Conservation (phyloP, 2,329 filamentous ascomycete genomes). For the Colletotrichum godetiae region DNA sequence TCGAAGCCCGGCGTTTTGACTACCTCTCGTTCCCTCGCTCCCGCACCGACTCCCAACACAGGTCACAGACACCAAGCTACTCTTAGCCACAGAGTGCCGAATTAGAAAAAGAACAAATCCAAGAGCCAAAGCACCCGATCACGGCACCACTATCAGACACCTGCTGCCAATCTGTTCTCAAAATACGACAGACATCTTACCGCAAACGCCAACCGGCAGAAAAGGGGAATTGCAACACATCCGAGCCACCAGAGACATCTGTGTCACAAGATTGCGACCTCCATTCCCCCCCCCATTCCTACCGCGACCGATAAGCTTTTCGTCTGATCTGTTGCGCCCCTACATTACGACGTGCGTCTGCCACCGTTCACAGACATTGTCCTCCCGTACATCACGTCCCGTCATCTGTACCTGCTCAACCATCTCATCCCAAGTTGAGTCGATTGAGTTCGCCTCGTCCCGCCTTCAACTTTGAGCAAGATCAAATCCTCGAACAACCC, state of each 20-base stretch:
- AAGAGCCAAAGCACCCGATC: not conserved
- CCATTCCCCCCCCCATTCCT: constrained; percentile 14
- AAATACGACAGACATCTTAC: constrained; percentile 4
- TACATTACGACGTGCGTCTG: constrained; percentile 17
- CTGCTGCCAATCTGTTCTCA: not conserved
- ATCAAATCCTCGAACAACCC: not conserved
- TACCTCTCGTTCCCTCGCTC: constrained; percentile 21
- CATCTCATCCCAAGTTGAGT: not conserved
- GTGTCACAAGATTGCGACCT: constrained; percentile 28
- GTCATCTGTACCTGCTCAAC: constrained; percentile 7
- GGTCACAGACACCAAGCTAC: constrained; percentile 6
- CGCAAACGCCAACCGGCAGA: constrained; percentile 3
- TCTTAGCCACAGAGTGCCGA: not conserved
- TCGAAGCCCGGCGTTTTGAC: constrained; percentile 32
- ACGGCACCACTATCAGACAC: not conserved
- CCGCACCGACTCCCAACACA: constrained; percentile 12
- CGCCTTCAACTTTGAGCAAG: not conserved
- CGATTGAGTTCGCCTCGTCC: constrained; percentile 15
- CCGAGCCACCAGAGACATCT: constrained; percentile 27
- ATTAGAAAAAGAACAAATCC: not conserved
- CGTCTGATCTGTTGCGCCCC: constrained; percentile 13
- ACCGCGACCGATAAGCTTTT: constrained; percentile 27
- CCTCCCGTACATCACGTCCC: not conserved
- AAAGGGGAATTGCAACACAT: constrained; percentile 8
- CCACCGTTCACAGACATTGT: constrained; percentile 1